These are phyloP conservation scores for Lumnitzera littorea DNA, from an alignment of 345 rosid genomes.

Conservation along the genomic window DNA sequence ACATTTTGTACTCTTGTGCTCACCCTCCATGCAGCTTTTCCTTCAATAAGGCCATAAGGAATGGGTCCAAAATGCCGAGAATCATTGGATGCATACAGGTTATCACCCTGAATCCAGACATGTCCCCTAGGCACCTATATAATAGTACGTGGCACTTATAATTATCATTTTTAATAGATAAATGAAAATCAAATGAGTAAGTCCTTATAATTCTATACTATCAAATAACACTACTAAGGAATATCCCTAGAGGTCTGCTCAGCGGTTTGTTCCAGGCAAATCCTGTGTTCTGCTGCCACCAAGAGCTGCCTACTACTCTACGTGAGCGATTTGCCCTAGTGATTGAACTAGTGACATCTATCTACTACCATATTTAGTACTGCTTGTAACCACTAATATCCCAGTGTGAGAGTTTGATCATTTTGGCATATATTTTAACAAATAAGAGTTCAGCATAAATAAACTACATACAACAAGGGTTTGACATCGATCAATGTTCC, in stretches of 20 bases:
- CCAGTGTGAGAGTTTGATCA: neutral
- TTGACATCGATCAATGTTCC: conserved; percentile 13
- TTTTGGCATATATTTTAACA: neutral
- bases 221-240: neutral
- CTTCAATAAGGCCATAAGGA: conserved; percentile 74
- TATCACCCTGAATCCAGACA: conserved; percentile 92
- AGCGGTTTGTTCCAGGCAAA: too few species aligned
- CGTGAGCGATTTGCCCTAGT: too few species aligned
- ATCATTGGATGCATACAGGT: conserved; percentile 62
- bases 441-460: neutral
- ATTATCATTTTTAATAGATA: neutral
- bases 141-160: neutral
- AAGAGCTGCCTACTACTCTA: too few species aligned
- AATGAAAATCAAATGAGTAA: neutral
- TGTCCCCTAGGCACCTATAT: conserved; percentile 77
- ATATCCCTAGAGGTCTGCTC: too few species aligned
- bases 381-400: too few species aligned
- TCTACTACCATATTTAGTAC: too few species aligned
- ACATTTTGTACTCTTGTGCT: neutral
- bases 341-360: too few species aligned
- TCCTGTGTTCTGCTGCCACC: too few species aligned
- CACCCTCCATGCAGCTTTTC: conserved; percentile 68
- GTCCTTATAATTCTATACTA: neutral
- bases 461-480: conserved; percentile 27
- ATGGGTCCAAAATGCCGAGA: conserved; percentile 70